phyloP scores from a whole-genome alignment of 2,329 filamentous ascomycete species.

The Hymenoscyphus albidus region DNA sequence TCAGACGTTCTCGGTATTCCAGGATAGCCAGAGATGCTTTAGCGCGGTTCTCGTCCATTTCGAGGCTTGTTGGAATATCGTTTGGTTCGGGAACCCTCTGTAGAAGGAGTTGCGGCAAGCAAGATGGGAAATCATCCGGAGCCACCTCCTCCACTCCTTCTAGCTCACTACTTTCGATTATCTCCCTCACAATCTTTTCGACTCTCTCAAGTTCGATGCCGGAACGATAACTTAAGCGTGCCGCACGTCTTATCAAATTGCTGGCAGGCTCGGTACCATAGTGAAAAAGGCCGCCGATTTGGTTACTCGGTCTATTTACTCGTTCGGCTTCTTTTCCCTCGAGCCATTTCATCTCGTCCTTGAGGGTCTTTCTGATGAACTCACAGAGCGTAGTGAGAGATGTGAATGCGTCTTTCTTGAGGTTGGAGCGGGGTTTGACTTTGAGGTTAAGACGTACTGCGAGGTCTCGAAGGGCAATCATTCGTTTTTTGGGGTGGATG shows the following conservation, averaged over 20 bases:
- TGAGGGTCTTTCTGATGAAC: not conserved
- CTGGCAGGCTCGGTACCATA: not conserved
- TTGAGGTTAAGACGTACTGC: constrained; percentile 5
- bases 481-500: not conserved
- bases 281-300: not conserved
- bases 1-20: not conserved
- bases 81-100: not conserved
- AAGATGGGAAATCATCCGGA: not conserved
- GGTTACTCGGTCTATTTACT: not conserved
- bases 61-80: not conserved
- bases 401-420: constrained; percentile 3
- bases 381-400: not conserved
- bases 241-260: not conserved
- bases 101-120: not conserved
- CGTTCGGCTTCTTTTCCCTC: not conserved
- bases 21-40: not conserved
- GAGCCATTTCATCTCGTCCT: not conserved
- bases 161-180: not conserved
- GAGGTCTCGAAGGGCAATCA: constrained; percentile 4
- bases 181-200: not conserved
- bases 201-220: not conserved
- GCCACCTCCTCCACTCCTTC: not conserved
- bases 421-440: not conserved
- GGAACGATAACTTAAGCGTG: not conserved
- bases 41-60: not conserved